A percentile compares a stretch with the other conserved stretches of the same genome.
These are phyloP conservation scores for Lactarius akahatsu DNA, from an alignment of 768 basidiomycete genomes.

Conservation along the genomic window DNA sequence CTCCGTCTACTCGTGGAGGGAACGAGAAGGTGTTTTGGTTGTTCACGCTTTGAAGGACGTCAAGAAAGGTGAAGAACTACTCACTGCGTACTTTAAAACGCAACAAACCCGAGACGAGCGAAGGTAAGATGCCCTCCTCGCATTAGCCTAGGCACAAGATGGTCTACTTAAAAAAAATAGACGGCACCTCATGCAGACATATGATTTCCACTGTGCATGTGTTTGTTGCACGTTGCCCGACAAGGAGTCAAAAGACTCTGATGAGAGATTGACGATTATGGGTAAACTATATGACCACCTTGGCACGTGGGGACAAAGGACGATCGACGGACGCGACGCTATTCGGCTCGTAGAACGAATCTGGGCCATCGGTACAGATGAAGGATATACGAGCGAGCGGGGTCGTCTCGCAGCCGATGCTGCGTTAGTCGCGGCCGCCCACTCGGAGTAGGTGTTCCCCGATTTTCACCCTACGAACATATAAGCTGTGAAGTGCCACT, in stretches of 20 bases:
- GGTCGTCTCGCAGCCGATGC: constrained; percentile 63
- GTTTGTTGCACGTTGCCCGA: constrained; percentile 55
- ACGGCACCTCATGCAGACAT: constrained; percentile 47
- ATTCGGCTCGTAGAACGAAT: constrained; percentile 48
- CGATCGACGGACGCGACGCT: constrained; percentile 51
- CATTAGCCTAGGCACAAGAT: not conserved
- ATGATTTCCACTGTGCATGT: constrained; percentile 61
- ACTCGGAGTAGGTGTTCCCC: constrained; percentile 53
- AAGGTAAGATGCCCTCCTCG: constrained; percentile 36
- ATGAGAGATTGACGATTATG: constrained; percentile 49
- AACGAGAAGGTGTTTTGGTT: constrained; percentile 47
- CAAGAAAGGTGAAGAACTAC: constrained; percentile 55
- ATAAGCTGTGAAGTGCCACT: not conserved
- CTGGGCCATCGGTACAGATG: constrained; percentile 58
- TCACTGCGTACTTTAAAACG: constrained; percentile 61
- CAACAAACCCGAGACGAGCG: constrained; percentile 53
- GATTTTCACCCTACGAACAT: not conserved
- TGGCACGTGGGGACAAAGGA: constrained; percentile 47
- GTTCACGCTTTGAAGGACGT: constrained; percentile 61
- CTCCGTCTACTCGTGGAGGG: constrained; percentile 60
- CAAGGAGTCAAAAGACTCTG: constrained; percentile 49
- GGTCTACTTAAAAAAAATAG: constrained; percentile 36
- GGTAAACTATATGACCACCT: constrained; percentile 46
- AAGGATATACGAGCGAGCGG: constrained; percentile 66
- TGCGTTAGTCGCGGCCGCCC: constrained; percentile 56